A percentile compares a stretch with the other conserved stretches of the same genome.
phyloP scores from a whole-genome alignment of 176 grass and related monocot genomes.

The Rhynchospora pubera region DNA sequence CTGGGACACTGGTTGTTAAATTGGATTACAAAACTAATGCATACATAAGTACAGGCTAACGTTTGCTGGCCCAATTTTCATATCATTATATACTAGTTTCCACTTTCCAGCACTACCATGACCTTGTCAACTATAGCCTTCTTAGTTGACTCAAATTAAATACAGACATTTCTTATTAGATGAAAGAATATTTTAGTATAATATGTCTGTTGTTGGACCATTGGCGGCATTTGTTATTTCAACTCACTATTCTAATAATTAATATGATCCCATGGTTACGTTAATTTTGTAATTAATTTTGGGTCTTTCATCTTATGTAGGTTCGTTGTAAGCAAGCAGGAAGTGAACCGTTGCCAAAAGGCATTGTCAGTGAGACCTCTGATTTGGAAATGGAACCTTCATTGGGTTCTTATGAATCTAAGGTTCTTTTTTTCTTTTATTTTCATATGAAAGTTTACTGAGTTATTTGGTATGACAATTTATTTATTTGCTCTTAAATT shows the following conservation, averaged over 20 bases:
- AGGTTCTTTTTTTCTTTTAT: slow-evolving; percentile 11
- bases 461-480: not conserved
- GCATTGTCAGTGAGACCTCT: slow-evolving; percentile 59
- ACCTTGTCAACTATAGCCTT: not conserved
- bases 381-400: slow-evolving; percentile 64
- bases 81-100: not conserved
- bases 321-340: slow-evolving; percentile 39
- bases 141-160: not conserved
- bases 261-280: slow-evolving; percentile 2
- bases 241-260: not conserved
- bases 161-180: not conserved
- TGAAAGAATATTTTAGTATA: not conserved
- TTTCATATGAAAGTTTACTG: not conserved
- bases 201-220: not conserved
- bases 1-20: not conserved
- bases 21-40: not conserved
- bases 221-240: not conserved
- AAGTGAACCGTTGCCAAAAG: slow-evolving; percentile 68
- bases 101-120: not conserved
- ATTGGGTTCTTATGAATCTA: slow-evolving; percentile 34
- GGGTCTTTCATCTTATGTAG: slow-evolving; percentile 33
- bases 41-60: not conserved
- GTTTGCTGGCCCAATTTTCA: not conserved
- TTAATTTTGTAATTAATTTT: not conserved
- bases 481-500: not conserved